Evolutionary conservation across 2,329 filamentous ascomycete species (phyloP).

Genomic region (Diplodia seriata): DNA sequence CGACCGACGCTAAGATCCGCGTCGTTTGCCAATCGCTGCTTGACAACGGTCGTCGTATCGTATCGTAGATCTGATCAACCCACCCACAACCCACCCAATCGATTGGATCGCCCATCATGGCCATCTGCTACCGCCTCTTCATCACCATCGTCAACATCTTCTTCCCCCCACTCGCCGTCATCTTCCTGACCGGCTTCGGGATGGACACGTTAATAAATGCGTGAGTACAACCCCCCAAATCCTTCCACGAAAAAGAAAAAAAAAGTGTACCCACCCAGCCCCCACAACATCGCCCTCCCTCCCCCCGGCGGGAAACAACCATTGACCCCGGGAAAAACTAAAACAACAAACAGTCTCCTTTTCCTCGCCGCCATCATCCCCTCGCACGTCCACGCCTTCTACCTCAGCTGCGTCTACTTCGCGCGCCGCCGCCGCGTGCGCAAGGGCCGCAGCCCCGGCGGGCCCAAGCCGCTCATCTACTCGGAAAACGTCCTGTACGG

Average conservation of each 20-base stretch:
- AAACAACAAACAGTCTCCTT: conserved; percentile 24
- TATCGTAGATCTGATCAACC: not conserved
- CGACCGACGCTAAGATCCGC: not conserved
- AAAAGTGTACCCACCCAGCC: too few relatives aligned
- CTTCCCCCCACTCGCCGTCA: conserved; percentile 34
- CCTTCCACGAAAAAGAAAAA: too few relatives aligned
- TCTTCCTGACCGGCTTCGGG: conserved; percentile 34
- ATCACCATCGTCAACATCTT: conserved; percentile 34
- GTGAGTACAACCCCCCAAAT: not conserved
- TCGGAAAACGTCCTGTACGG: conserved; percentile 31
- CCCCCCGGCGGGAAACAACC: not conserved
- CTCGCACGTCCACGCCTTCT: conserved; percentile 34
- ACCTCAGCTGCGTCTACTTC: conserved; percentile 34
- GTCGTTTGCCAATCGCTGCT: not conserved
- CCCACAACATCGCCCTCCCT: too few relatives aligned
- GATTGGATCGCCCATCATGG: conserved; percentile 14
- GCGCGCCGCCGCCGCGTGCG: conserved; percentile 31
- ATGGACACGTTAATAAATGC: conserved; percentile 33
- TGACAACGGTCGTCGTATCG: too few relatives aligned
- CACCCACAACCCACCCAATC: not conserved
- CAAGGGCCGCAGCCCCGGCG: conserved; percentile 32
- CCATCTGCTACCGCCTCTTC: conserved; percentile 33
- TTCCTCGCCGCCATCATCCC: conserved; percentile 34
- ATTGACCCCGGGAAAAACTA: not conserved
- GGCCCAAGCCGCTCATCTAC: conserved; percentile 27